phyloP scores from a whole-genome alignment of 208 protist genomes.

The Wallacemonas sp. region DNA sequence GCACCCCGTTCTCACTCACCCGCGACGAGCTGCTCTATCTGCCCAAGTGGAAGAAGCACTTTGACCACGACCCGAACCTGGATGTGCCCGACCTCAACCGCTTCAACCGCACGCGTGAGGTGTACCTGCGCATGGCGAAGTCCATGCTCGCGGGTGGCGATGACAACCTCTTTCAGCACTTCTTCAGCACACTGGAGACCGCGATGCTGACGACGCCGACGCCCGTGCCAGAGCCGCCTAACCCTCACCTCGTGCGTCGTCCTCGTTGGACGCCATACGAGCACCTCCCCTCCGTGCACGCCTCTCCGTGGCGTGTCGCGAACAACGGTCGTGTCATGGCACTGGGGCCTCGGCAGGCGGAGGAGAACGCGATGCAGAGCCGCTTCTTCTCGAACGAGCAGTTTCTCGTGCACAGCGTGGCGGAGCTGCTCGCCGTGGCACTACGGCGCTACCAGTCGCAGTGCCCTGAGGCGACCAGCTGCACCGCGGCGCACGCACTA shows the following conservation, averaged over 20 bases:
- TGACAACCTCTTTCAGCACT: conserved; percentile 52
- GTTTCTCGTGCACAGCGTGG: conserved; percentile 72
- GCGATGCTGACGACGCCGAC: conserved; percentile 87
- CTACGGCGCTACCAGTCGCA: conserved; percentile 30
- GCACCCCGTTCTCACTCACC: conserved; percentile 83
- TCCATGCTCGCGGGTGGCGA: conserved; percentile 69
- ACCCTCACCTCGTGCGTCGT: conserved; percentile 75
- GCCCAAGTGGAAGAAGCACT: conserved; percentile 94
- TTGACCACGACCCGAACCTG: conserved; percentile 91
- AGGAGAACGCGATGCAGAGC: conserved; percentile 78
- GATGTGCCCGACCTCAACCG: conserved; percentile 90
- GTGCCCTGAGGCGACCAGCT: conserved; percentile 32
- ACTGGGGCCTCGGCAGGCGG: conserved; percentile 46
- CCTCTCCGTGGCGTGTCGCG: conserved; percentile 74
- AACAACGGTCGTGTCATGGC: conserved; percentile 75
- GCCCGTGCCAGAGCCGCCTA: conserved; percentile 89
- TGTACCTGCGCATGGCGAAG: conserved; percentile 83
- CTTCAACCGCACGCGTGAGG: conserved; percentile 89
- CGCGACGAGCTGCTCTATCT: conserved; percentile 88
- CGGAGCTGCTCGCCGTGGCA: conserved; percentile 49
- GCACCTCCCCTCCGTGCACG: conserved; percentile 67
- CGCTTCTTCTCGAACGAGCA: conserved; percentile 85
- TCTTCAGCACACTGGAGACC: conserved; percentile 70
- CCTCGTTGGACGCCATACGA: conserved; percentile 79
- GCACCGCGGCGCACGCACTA: conserved; percentile 6